A percentile compares a stretch with the other conserved stretches of the same genome.
These are phyloP conservation scores for Trichothecium sympodiale DNA, from an alignment of 2,329 filamentous ascomycete genomes.

Conservation along the genomic window DNA sequence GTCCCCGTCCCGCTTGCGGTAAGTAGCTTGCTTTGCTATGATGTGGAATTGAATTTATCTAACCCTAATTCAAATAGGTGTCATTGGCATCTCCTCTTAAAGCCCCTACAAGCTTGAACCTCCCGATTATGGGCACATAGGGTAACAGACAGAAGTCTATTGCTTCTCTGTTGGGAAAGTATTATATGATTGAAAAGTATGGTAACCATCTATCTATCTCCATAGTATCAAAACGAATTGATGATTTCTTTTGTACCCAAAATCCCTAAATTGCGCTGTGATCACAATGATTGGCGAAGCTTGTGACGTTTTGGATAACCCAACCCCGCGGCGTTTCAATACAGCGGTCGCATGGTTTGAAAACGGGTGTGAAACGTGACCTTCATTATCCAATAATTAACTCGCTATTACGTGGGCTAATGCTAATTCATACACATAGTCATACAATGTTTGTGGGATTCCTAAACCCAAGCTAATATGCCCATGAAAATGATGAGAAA, in stretches of 20 bases:
- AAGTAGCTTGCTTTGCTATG: slow-evolving; percentile 23
- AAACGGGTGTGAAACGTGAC: too few species aligned
- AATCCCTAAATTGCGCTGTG: neutral
- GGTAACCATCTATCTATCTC: neutral
- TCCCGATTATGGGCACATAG: too few species aligned
- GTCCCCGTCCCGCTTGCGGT: slow-evolving; percentile 88
- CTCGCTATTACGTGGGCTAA: too few species aligned
- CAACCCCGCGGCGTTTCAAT: too few species aligned
- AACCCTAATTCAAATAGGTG: slow-evolving; percentile 36
- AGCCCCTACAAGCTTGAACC: slow-evolving; percentile 7
- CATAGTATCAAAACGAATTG: neutral
- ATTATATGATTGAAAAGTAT: neutral
- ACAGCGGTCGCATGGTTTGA: too few species aligned
- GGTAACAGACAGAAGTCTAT: neutral
- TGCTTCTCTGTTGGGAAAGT: neutral
- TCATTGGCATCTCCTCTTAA: slow-evolving; percentile 80
- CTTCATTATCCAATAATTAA: too few species aligned
- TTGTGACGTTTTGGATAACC: too few species aligned
- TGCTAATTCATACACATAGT: too few species aligned
- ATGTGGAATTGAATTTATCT: too few species aligned
- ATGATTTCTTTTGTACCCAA: neutral
- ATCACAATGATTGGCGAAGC: too few species aligned
- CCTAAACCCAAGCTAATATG: too few species aligned
- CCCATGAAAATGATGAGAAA: too few species aligned
- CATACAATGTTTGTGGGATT: slow-evolving; percentile 1